These are phyloP conservation scores for Nothophaeocryptopus gaeumannii DNA, from an alignment of 2,329 filamentous ascomycete genomes.

Conservation along the genomic window DNA sequence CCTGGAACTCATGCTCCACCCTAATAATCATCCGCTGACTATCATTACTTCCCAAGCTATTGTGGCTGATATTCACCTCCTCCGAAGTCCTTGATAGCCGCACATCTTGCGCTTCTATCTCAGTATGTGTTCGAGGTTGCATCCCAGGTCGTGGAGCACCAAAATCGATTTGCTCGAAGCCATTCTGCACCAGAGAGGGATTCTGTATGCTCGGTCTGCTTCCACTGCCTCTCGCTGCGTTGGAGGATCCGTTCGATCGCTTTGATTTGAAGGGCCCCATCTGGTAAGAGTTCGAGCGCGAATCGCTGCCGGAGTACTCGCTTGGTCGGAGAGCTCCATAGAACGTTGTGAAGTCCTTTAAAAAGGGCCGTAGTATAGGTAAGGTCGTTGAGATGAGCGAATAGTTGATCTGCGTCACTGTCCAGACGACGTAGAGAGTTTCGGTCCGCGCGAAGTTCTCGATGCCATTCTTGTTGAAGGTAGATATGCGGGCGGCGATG, in stretches of 20 bases:
- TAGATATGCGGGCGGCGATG: constrained; percentile 14
- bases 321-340: constrained; percentile 15
- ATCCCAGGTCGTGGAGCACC: not conserved
- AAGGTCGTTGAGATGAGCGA: constrained; percentile 15
- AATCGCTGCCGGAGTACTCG: constrained; percentile 7
- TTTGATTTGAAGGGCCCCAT: constrained; percentile 8
- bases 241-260: not conserved
- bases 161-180: constrained; percentile 8
- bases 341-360: constrained; percentile 18
- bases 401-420: constrained; percentile 20
- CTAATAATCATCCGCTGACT: constrained; percentile 13
- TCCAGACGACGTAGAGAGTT: constrained; percentile 19
- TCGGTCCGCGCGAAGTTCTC: constrained; percentile 9
- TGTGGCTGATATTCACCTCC: not conserved
- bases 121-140: constrained; percentile 4
- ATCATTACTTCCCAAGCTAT: constrained; percentile 6
- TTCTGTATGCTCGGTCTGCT: not conserved
- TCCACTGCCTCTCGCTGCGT: not conserved
- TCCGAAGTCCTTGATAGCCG: not conserved
- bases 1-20: constrained; percentile 8
- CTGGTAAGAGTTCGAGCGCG: constrained; percentile 5
- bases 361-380: constrained; percentile 12
- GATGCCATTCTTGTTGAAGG: constrained; percentile 3
- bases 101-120: constrained; percentile 7
- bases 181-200: not conserved